These are phyloP conservation scores for Leucaena leucocephala DNA, from an alignment of 306 rosid species.

Conservation along the genomic window DNA sequence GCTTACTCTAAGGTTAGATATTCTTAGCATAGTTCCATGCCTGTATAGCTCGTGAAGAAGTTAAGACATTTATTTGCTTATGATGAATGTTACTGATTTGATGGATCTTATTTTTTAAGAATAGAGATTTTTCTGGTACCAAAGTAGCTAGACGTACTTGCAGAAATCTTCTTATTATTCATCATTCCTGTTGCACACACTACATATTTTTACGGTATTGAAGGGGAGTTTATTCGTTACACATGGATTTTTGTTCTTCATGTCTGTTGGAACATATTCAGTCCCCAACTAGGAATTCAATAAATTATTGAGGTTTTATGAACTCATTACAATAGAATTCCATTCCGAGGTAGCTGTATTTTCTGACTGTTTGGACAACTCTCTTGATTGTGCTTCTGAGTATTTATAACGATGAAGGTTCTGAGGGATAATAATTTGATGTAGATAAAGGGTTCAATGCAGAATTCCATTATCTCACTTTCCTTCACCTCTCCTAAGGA, in stretches of 20 bases:
- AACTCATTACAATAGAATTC: not conserved
- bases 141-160: constrained; percentile 18
- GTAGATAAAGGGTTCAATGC: not conserved
- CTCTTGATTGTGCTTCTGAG: not conserved
- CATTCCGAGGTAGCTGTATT: not conserved
- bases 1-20: not conserved
- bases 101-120: constrained; percentile 11
- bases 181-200: not conserved
- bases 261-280: not conserved
- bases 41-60: not conserved
- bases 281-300: not conserved
- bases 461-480: not conserved
- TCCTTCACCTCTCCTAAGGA: not conserved
- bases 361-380: not conserved
- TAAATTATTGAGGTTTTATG: not conserved
- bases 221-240: not conserved
- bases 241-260: not conserved
- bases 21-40: not conserved
- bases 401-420: not conserved
- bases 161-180: not conserved
- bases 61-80: not conserved
- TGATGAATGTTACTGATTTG: not conserved
- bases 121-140: not conserved
- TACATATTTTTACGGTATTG: constrained; percentile 16
- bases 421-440: not conserved